Conservation (phyloP, 2,329 filamentous ascomycete species). For the Colletotrichum sp. region DNA sequence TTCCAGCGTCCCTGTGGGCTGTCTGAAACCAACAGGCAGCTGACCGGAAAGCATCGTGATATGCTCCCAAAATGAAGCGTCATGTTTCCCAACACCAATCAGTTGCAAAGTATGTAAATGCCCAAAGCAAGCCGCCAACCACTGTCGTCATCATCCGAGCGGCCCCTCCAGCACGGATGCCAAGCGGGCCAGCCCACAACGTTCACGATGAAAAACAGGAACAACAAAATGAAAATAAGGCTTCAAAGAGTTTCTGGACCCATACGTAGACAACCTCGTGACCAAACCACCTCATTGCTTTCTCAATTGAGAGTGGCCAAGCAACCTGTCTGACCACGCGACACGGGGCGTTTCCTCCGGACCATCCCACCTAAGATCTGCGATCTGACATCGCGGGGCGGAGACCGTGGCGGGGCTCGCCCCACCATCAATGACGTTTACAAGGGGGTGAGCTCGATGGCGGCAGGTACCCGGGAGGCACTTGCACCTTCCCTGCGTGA, state of each 20-base stretch:
- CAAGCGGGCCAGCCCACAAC: background rate
- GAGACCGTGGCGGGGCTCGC: background rate
- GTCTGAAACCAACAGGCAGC: background rate
- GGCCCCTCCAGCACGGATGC: background rate
- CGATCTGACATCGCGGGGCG: constrained; percentile 2
- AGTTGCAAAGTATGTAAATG: background rate
- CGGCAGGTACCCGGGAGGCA: background rate
- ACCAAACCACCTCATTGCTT: background rate
- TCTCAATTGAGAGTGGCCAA: background rate
- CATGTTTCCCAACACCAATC: background rate
- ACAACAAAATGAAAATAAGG: background rate
- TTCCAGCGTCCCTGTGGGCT: background rate
- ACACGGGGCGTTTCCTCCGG: constrained; percentile 11
- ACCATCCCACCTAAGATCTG: background rate
- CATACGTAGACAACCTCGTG: background rate
- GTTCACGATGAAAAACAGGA: background rate
- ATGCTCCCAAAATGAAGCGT: background rate
- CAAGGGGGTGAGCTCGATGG: background rate
- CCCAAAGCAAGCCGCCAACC: background rate
- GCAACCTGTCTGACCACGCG: background rate
- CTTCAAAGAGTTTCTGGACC: background rate
- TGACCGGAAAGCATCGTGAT: background rate
- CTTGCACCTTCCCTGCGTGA: background rate
- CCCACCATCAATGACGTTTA: constrained; percentile 4
- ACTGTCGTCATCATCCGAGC: background rate